A percentile compares a stretch with the other conserved stretches of the same genome.
Conservation (phyloP, 1,284 basidiomycete species). For the Takashimella tepidaria region DNA sequence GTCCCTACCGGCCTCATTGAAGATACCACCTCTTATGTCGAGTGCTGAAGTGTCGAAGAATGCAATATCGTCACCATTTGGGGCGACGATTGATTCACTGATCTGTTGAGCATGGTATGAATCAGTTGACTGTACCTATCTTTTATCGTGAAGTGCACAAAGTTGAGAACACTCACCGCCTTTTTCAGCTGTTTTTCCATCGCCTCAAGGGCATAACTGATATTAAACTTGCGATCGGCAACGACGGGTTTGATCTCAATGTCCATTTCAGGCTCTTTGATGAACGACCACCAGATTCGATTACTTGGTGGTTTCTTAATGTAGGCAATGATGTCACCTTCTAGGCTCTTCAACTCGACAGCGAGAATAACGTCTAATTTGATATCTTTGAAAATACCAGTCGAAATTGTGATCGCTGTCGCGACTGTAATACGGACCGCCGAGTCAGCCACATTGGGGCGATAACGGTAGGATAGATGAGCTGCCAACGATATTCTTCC, state of each 20-base stretch:
- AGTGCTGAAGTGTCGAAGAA: conserved; percentile 79
- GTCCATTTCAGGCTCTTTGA: conserved; percentile 82
- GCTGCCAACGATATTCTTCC: conserved; percentile 88
- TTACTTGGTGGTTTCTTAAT: conserved; percentile 94
- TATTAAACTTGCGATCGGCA: conserved; percentile 58
- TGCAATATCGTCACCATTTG: conserved; percentile 95
- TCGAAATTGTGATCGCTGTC: conserved; percentile 74
- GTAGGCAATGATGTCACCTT: conserved; percentile 83
- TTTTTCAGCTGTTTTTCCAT: conserved; percentile 86
- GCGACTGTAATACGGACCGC: conserved; percentile 78
- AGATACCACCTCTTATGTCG: conserved; percentile 79
- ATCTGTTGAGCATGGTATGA: conserved; percentile 61
- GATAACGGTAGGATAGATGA: conserved; percentile 61
- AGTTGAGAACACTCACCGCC: conserved; percentile 59
- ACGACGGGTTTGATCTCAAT: conserved; percentile 88
- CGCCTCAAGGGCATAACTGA: conserved; percentile 73
- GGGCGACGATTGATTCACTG: conserved; percentile 85
- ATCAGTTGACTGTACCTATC: background rate
- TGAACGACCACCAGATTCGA: conserved; percentile 97
- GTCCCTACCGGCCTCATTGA: conserved; percentile 66
- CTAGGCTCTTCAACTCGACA: conserved; percentile 73
- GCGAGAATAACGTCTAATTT: conserved; percentile 84
- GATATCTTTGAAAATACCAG: conserved; percentile 79
- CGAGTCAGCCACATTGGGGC: conserved; percentile 53
- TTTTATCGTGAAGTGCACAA: background rate